Evolutionary conservation across 2,329 filamentous ascomycete species (phyloP).

Genomic region (Neonectria hederae): DNA sequence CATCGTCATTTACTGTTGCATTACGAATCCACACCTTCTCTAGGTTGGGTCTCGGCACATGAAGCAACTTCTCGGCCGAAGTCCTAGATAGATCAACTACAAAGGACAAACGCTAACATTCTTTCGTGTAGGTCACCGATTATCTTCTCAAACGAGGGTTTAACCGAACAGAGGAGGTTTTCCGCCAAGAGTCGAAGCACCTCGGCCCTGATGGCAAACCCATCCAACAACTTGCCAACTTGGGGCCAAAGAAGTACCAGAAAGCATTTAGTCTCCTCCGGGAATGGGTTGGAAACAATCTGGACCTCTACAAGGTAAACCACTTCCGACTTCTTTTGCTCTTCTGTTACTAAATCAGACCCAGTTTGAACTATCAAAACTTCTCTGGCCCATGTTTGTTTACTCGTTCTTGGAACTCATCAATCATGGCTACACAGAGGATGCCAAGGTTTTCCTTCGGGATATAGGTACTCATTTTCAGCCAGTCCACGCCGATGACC

Average conservation of each 20-base stretch:
- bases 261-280: conserved; percentile 78
- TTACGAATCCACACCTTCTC: neutral
- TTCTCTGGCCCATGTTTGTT: conserved; percentile 93
- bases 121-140: conserved; percentile 74
- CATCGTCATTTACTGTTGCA: neutral
- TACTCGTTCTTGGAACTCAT: conserved; percentile 90
- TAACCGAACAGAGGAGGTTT: conserved; percentile 88
- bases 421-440: conserved; percentile 73
- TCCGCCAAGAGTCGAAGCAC: conserved; percentile 88
- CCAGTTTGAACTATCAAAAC: conserved; percentile 84
- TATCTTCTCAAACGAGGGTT: conserved; percentile 97
- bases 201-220: conserved; percentile 84
- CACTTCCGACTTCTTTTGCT: neutral
- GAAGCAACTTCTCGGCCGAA: neutral
- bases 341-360: conserved; percentile 32
- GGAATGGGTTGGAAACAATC: conserved; percentile 88
- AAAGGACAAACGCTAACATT: conserved; percentile 22
- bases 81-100: neutral
- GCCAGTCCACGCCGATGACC: conserved; percentile 80
- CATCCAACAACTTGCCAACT: conserved; percentile 73
- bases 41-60: neutral
- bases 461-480: conserved; percentile 76
- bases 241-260: conserved; percentile 79
- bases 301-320: conserved; percentile 90
- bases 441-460: conserved; percentile 78